Evolutionary conservation across 495 filamentous ascomycete species (phyloP), one percentile per base, ranked within the genome.

Genomic region (Daldinia caldariorum): DNA sequence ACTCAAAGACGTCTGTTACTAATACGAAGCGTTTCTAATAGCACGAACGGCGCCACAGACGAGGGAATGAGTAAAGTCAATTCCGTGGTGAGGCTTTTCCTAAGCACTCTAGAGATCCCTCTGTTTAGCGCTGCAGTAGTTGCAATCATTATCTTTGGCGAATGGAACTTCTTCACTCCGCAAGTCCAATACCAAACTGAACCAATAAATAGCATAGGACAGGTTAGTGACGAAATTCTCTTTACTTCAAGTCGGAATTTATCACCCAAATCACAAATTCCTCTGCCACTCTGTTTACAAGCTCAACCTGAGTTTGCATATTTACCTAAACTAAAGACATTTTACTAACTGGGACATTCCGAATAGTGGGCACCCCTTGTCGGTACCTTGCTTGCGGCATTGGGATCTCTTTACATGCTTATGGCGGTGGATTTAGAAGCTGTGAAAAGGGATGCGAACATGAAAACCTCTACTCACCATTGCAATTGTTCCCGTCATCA

Each of bases 301-400:
- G 16, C 3, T 20, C 1, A 9, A 20, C 41, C 7, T 45, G 18
- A 16, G 18, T 20, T 20, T 4, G 7, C 18, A 8, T 9, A 45
- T 10, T 9, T 20, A 3, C 16, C 2, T 20, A 26, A 1, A 45
- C 2, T 10, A 26, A 1, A 38, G 35, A 14, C 43, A 32, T 37
- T 16, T 61, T 55, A 18, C 69, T 71, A 61, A 73, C 45, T 39
- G 6, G 53, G 6, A 4, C 50, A 16, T 55, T 53, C 67, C 81
- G 80, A 82, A 16, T 84, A 89, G 77, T 89, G 87, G 87, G 82
- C 82, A 9, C 85, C 85, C 0, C 79, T 89, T 43, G 83, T 82
- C 47, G 86, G 84, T 50, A 84, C 85, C 4, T 81, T 67, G 1
- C 76, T 89, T 5, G 86, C 84, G n/a, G 79, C 79, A 0, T 43